These are phyloP conservation scores for Pythium utonaiense DNA, from an alignment of 352 stramenopile species.

Conservation along the genomic window DNA sequence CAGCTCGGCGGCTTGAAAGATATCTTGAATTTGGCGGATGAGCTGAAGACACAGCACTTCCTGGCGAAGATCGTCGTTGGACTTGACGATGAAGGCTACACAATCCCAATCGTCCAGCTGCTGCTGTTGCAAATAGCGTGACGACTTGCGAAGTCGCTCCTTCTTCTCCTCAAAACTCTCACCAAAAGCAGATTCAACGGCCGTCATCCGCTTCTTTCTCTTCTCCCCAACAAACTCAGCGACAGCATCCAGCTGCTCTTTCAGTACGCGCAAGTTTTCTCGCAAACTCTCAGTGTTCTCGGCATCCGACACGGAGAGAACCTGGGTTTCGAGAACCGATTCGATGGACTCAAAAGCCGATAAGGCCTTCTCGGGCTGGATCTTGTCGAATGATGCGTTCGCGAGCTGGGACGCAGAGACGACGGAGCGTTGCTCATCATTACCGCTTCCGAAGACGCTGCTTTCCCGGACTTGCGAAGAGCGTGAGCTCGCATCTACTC, in stretches of 20 bases:
- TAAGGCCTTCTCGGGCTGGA: slow-evolving; percentile 53
- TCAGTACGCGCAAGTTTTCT: slow-evolving; percentile 51
- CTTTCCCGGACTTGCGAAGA: slow-evolving; percentile 12
- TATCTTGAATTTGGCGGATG: slow-evolving; percentile 94
- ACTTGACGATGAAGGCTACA: slow-evolving; percentile 96
- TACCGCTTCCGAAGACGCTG: slow-evolving; percentile 8
- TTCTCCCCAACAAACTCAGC: slow-evolving; percentile 67
- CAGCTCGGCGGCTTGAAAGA: slow-evolving; percentile 93
- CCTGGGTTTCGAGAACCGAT: slow-evolving; percentile 46
- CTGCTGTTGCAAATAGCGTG: slow-evolving; percentile 29
- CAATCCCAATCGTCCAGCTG: slow-evolving; percentile 53
- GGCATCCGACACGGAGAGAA: slow-evolving; percentile 34
- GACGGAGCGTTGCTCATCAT: slow-evolving; percentile 51
- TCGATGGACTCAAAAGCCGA: slow-evolving; percentile 61
- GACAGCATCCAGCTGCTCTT: slow-evolving; percentile 66
- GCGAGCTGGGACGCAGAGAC: slow-evolving; percentile 31
- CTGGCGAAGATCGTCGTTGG: slow-evolving; percentile 97
- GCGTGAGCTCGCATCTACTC: background rate
- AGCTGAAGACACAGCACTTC: slow-evolving; percentile 97
- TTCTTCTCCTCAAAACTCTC: slow-evolving; percentile 83
- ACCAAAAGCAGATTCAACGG: slow-evolving; percentile 75
- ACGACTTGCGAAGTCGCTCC: slow-evolving; percentile 57
- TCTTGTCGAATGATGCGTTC: slow-evolving; percentile 46
- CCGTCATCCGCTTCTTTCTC: slow-evolving; percentile 54
- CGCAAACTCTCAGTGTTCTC: slow-evolving; percentile 33